phyloP scores from a whole-genome alignment of 2,329 filamentous ascomycete genomes.

The Fusarium heterosporum region DNA sequence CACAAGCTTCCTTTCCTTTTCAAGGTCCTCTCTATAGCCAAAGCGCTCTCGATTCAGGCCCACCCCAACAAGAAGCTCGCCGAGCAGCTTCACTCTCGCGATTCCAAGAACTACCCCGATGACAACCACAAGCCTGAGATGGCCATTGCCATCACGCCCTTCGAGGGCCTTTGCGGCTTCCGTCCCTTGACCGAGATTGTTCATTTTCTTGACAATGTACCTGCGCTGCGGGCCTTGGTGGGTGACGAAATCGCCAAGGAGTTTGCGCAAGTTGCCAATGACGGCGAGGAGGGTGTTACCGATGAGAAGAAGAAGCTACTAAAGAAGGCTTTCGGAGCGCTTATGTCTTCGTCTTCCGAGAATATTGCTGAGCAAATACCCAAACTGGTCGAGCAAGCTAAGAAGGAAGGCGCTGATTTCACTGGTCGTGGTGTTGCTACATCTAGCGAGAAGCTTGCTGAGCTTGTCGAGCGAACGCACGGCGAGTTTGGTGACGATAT shows the following conservation, averaged over 20 bases:
- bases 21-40: constrained; percentile 96
- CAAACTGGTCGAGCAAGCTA: constrained; percentile 77
- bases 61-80: constrained; percentile 95
- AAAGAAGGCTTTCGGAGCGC: constrained; percentile 76
- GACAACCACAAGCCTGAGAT: constrained; percentile 99
- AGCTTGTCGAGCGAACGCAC: constrained; percentile 82
- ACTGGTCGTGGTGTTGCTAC: constrained; percentile 79
- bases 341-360: constrained; percentile 82
- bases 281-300: constrained; percentile 53
- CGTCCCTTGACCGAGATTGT: constrained; percentile 86
- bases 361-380: constrained; percentile 67
- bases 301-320: constrained; percentile 82
- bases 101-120: constrained; percentile 96
- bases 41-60: constrained; percentile 96
- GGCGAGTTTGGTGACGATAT: constrained; percentile 89
- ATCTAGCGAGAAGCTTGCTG: constrained; percentile 75
- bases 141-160: constrained; percentile 96
- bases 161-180: constrained; percentile 97
- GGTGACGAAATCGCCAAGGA: constrained; percentile 71
- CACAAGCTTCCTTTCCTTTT: constrained; percentile 93
- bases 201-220: constrained; percentile 76
- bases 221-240: constrained; percentile 72
- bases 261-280: constrained; percentile 64
- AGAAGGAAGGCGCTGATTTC: constrained; percentile 76
- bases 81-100: constrained; percentile 84